A percentile compares a stretch with the other conserved stretches of the same genome.
Evolutionary conservation across 2,329 filamentous ascomycete species (phyloP).

Genomic region (Neopestalotiopsis clavispora): DNA sequence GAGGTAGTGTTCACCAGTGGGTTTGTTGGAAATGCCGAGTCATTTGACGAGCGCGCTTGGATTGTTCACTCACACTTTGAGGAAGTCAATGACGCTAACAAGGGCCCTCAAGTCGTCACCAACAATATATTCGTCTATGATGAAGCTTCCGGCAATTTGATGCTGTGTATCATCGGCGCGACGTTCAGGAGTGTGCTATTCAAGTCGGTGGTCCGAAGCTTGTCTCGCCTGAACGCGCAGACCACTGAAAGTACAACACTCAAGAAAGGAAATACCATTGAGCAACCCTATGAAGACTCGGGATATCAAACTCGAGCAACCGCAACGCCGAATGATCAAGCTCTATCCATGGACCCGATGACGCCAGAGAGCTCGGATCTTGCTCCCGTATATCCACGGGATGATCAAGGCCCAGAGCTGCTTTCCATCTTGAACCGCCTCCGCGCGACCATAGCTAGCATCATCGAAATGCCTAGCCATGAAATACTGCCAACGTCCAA

Average conservation of each 20-base stretch:
- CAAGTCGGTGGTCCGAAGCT: slow-evolving; percentile 20
- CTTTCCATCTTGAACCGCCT: not conserved
- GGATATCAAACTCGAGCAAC: not conserved
- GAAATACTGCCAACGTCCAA: slow-evolving; percentile 27
- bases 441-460: slow-evolving; percentile 22
- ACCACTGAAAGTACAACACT: too few species aligned
- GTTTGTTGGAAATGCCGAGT: not conserved
- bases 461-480: slow-evolving; percentile 26
- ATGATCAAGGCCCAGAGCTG: not conserved
- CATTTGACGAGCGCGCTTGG: not conserved
- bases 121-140: slow-evolving; percentile 30
- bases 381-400: too few species aligned
- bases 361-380: not conserved
- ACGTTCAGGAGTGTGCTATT: slow-evolving; percentile 25
- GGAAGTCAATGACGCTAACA: not conserved
- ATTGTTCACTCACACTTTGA: not conserved
- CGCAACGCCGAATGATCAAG: not conserved
- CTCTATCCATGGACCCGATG: not conserved
- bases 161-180: slow-evolving; percentile 25
- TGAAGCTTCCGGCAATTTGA: slow-evolving; percentile 15
- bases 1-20: slow-evolving; percentile 20
- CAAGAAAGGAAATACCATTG: not conserved
- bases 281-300: not conserved
- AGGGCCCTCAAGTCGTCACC: not conserved
- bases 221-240: not conserved